Conservation (phyloP, 257 asterid genomes). For the Handroanthus guayacan region DNA sequence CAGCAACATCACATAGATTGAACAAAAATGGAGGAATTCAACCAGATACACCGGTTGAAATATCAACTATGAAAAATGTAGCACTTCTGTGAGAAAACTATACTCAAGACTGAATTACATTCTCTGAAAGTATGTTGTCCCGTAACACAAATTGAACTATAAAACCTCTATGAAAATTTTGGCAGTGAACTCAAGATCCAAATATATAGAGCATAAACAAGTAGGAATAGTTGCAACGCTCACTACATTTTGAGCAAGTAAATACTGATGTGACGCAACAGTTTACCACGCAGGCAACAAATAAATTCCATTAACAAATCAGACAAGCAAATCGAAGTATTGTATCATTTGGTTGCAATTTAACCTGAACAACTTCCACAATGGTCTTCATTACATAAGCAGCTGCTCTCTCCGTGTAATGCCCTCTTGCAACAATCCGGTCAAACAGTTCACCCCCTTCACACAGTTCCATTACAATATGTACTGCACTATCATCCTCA, state of each 20-base stretch:
- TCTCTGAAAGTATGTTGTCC: neutral
- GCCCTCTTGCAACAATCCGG: constrained; percentile 77
- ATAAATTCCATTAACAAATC: neutral
- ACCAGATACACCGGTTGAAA: neutral
- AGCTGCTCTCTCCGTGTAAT: constrained; percentile 79
- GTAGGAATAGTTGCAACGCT: neutral
- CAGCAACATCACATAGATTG: constrained; percentile 21
- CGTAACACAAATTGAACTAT: neutral
- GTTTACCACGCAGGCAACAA: neutral
- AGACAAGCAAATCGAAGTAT: neutral
- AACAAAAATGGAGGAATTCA: neutral
- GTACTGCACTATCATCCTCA: constrained; percentile 70
- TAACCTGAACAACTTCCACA: constrained; percentile 78
- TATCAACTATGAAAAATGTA: neutral
- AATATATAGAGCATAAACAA: neutral
- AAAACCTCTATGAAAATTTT: neutral
- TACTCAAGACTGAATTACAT: constrained; percentile 9
- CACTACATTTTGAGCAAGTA: neutral
- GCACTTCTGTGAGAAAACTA: neutral
- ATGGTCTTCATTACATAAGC: constrained; percentile 68
- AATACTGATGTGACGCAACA: neutral
- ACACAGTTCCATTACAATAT: constrained; percentile 78
- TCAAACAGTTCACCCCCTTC: constrained; percentile 85
- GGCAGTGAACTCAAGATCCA: neutral
- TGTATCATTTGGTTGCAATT: constrained; percentile 9